Base-by-base conservation (phyloP, 495 filamentous ascomycete species). In the Hyaloscypha variabilis region DNA sequence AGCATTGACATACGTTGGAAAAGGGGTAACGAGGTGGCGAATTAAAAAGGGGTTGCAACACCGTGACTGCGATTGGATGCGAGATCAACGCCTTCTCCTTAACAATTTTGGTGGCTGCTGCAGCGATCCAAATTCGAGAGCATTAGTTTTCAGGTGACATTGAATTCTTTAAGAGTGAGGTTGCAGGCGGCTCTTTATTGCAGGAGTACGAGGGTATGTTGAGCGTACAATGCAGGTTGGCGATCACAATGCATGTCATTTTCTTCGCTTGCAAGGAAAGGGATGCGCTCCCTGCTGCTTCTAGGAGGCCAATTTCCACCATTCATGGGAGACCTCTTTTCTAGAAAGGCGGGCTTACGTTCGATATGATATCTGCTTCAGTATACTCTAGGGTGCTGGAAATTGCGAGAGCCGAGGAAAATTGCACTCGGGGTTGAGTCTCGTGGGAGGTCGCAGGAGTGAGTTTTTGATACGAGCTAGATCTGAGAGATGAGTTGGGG, bases 171-270 rank as follows among this genome's bases (percentile, higher is more conserved):
- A 19, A 17, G 11, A 46, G 39, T 46, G 6, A 46, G 39, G 39
- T 46, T 46, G 39, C 39, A 3, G 39, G 39, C 39, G 11, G 39
- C 39, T 46, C 10, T 46, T 17, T 10, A 46, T 4, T 46, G 39
- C 39, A 46, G 39, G n/a, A n/a, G n/a, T n/a, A n/a, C n/a, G n/a
- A n/a, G n/a, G n/a, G 19, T 46, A 46, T 46, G 39, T 46, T 46
- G 11, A 46, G 39, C 39, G 39, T 21, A 39, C 2, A 39, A 58
- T 65, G 53, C 63, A 59, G 30, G 61, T 42, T 46, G 63, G 29
- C 39, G 53, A 65, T 65, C 63, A 65, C 63, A n/a, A 65, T 65
- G 63, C 63, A 53, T 36, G 62, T 64, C 63, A 65, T 65, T 5
- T 6, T n/a, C 34, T 36, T 46, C 14, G 39, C 39, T 46, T 46